Percentiles rank a stretch among this genome's conserved stretches.
Conservation (phyloP, 305 asterid genomes). For the Fraxinus nigra region DNA sequence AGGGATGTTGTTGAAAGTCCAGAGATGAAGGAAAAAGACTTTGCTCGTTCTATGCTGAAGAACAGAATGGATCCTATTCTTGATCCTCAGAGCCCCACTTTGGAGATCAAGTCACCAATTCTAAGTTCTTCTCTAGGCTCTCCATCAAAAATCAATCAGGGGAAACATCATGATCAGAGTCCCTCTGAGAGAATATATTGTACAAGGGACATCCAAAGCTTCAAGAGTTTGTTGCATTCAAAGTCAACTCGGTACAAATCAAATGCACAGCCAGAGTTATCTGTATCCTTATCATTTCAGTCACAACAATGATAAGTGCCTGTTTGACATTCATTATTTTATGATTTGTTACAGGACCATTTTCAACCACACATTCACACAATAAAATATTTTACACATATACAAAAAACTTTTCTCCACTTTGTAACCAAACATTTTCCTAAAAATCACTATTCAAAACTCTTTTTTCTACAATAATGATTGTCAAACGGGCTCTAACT, state of each 20-base stretch:
- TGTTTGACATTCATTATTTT: neutral
- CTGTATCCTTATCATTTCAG: slow-evolving; percentile 55
- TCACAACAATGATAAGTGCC: slow-evolving; percentile 9
- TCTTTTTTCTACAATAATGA: neutral
- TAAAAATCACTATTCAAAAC: neutral
- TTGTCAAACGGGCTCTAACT: slow-evolving; percentile 2
- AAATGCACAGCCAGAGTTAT: slow-evolving; percentile 39
- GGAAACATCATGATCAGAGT: slow-evolving; percentile 38
- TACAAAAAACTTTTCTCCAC: neutral
- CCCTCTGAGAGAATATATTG: slow-evolving; percentile 32
- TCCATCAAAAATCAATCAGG: slow-evolving; percentile 33
- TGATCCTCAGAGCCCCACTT: slow-evolving; percentile 35
- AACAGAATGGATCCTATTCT: slow-evolving; percentile 28
- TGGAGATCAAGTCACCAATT: slow-evolving; percentile 34
- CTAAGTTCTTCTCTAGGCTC: slow-evolving; percentile 33
- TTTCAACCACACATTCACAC: neutral
- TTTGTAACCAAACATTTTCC: neutral
- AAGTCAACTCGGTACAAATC: slow-evolving; percentile 35
- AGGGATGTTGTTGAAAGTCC: slow-evolving; percentile 34
- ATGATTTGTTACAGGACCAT: neutral
- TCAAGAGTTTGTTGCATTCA: slow-evolving; percentile 46
- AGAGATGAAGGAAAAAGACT: slow-evolving; percentile 37
- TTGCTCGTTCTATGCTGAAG: slow-evolving; percentile 36
- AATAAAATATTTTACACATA: neutral
- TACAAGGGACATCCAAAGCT: slow-evolving; percentile 40